Base-by-base conservation (phyloP, 495 filamentous ascomycete genomes). In the Talaromyces ruber region DNA sequence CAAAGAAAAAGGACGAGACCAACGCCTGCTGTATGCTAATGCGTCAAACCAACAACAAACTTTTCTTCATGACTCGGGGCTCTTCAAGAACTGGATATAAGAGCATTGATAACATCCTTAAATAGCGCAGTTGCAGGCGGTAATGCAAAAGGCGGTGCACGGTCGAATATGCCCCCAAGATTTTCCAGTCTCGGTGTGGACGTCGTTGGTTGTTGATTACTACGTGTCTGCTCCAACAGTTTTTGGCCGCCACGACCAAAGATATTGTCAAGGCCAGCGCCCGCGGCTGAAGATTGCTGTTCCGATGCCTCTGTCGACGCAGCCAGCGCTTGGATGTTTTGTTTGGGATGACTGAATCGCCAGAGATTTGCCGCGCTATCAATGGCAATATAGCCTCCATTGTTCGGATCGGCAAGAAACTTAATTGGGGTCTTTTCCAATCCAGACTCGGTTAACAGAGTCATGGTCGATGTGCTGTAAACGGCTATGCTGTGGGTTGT, bases 41-140 rank as follows among this genome's bases (percentile, higher is more conserved):
- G 51, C 26, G 47, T 21, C 22, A 9, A 14, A 28, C 16, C 51
- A 54, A 54, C 51, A 28, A 25, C 24, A 28, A 14, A 28, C 51
- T 28, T 30, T 34, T 57, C 29, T 34, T 21, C 54, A 32, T 34
- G 29, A 57, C 29, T 57, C 54, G 16, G 28, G 11, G 28, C 24
- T 26, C 26, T 54, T 60, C 28, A 60, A 22, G 59, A 62, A 62
- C 43, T 37, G 29, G 60, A 53, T 47, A 61, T n/a, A 53, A 79
- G 59, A 29, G 72, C 70, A 58, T 74, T 70, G 22, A 80, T 85
- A 18, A 97, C 88, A 60, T 86, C 84, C 64, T 87, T 82, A 70
- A 96, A 95, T 67, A 95, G 76, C 58, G 91, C 86, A 58, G 84
- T 82, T 47, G 94, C 84, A 43, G 90, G 84, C 28, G 90, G 90